phyloP scores from a whole-genome alignment of 352 stramenopile genomes.

The Globisporangium sylvaticum region DNA sequence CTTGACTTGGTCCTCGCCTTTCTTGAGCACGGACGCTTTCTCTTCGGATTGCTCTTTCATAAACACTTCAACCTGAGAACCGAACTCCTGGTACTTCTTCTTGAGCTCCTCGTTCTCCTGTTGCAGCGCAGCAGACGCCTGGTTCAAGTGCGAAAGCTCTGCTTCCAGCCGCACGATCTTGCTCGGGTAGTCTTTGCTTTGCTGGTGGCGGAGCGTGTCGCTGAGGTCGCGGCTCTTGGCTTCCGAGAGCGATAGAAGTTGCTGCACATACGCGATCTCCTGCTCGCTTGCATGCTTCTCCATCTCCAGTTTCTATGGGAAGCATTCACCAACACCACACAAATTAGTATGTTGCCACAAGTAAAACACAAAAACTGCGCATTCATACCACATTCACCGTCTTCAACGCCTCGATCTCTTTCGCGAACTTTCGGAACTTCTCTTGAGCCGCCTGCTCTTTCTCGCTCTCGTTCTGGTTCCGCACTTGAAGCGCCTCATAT shows the following conservation, averaged over 20 bases:
- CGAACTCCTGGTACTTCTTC: slow-evolving; percentile 72
- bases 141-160: slow-evolving; percentile 36
- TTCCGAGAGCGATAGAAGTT: slow-evolving; percentile 47
- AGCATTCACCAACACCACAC: not conserved
- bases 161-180: slow-evolving; percentile 48
- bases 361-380: not conserved
- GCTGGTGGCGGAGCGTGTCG: slow-evolving; percentile 34
- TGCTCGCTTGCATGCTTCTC: slow-evolving; percentile 49
- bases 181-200: slow-evolving; percentile 43
- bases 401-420: slow-evolving; percentile 34
- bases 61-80: slow-evolving; percentile 62
- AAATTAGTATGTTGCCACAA: not conserved
- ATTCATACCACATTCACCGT: slow-evolving; percentile 19
- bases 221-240: slow-evolving; percentile 40
- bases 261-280: slow-evolving; percentile 46
- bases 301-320: slow-evolving; percentile 40
- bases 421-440: slow-evolving; percentile 19
- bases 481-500: slow-evolving; percentile 33
- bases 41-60: slow-evolving; percentile 68
- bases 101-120: slow-evolving; percentile 58
- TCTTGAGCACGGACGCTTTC: slow-evolving; percentile 29
- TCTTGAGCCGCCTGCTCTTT: slow-evolving; percentile 17
- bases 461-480: slow-evolving; percentile 25
- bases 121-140: slow-evolving; percentile 26
- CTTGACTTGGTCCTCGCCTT: slow-evolving; percentile 32